Evolutionary conservation across 1,284 basidiomycete species (phyloP).

Genomic region (Phlebopus sp.): DNA sequence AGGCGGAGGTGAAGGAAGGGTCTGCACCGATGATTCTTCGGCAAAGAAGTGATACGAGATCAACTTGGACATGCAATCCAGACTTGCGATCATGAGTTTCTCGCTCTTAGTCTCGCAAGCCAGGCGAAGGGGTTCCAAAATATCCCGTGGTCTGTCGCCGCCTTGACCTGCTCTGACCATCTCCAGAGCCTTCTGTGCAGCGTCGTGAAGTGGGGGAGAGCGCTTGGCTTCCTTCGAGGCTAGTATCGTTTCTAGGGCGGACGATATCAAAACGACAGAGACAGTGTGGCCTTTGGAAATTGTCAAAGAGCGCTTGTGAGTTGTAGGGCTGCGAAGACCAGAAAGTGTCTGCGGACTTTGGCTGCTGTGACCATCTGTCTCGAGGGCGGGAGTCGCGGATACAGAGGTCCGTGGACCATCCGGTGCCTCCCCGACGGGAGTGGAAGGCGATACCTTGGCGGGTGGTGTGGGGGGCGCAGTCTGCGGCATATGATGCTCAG

Average conservation of each 20-base stretch:
- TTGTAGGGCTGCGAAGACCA: constrained; percentile 8
- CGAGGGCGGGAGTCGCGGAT: constrained; percentile 5
- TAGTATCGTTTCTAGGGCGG: constrained; percentile 85
- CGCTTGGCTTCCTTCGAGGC: constrained; percentile 89
- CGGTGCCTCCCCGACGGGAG: constrained; percentile 7
- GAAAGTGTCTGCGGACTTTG: constrained; percentile 19
- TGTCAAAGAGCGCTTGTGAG: constrained; percentile 63
- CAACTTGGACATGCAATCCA: constrained; percentile 95
- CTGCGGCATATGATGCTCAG: not conserved
- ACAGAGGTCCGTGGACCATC: constrained; percentile 6
- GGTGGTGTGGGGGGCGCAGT: constrained; percentile 5
- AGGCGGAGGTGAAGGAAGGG: constrained; percentile 61
- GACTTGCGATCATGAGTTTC: constrained; percentile 89
- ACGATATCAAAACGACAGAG: constrained; percentile 77
- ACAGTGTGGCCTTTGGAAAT: constrained; percentile 70
- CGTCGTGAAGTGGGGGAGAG: constrained; percentile 76
- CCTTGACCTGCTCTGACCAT: constrained; percentile 73
- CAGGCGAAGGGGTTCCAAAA: constrained; percentile 89
- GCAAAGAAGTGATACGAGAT: constrained; percentile 95
- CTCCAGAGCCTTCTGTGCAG: constrained; percentile 80
- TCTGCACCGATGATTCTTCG: constrained; percentile 41
- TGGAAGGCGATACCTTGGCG: constrained; percentile 6
- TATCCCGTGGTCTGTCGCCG: constrained; percentile 73
- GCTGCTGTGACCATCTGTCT: constrained; percentile 14
- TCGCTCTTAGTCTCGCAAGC: constrained; percentile 93